Percentiles rank a stretch among this genome's conserved stretches.
These are phyloP conservation scores for Leccinum huronense DNA, from an alignment of 1,284 basidiomycete genomes.

Conservation along the genomic window DNA sequence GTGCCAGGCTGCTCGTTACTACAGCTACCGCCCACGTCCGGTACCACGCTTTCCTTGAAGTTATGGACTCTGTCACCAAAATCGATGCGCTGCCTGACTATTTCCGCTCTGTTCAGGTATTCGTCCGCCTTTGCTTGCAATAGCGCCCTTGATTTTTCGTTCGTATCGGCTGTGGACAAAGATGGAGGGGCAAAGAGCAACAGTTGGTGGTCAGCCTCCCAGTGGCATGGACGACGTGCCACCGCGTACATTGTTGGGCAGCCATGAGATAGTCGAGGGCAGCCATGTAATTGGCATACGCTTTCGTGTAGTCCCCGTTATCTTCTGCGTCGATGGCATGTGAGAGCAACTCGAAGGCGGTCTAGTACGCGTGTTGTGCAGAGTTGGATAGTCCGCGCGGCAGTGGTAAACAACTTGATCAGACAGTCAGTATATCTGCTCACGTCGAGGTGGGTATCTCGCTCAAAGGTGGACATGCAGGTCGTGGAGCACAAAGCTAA, in stretches of 20 bases:
- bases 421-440: not conserved
- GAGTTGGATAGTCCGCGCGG: no score
- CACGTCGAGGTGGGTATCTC: not conserved
- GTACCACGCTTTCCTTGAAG: not conserved
- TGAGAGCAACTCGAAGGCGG: conserved; percentile 23
- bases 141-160: conserved; percentile 72
- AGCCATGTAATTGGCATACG: conserved; percentile 94
- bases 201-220: not conserved
- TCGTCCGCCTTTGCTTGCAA: conserved; percentile 89
- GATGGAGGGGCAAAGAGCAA: conserved; percentile 31
- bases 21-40: not conserved
- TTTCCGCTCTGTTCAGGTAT: conserved; percentile 90
- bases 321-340: conserved; percentile 56
- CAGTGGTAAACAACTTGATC: not conserved
- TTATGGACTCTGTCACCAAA: not conserved
- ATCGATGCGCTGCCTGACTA: conserved; percentile 76
- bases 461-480: conserved; percentile 7
- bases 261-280: conserved; percentile 98
- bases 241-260: conserved; percentile 48
- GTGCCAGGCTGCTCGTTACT: not conserved
- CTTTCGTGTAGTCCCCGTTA: conserved; percentile 90
- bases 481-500: not conserved
- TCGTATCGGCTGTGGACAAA: conserved; percentile 14
- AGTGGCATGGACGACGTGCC: conserved; percentile 15
- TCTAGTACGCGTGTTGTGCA: conserved; percentile 6